phyloP scores from a whole-genome alignment of 352 stramenopile genomes.

The Globisporangium paddicum region DNA sequence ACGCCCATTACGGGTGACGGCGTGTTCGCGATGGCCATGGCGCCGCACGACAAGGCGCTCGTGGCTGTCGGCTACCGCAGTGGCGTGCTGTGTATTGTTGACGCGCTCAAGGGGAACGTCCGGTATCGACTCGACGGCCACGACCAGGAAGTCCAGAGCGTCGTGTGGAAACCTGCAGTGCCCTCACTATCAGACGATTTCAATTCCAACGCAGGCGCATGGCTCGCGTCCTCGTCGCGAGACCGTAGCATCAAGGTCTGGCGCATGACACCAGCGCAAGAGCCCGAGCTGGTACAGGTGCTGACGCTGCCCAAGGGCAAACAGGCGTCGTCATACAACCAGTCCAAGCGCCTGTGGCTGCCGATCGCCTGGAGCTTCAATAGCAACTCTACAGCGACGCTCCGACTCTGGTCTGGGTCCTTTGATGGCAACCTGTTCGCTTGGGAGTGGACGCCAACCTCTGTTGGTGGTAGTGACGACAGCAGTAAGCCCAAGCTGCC shows the following conservation, averaged over 20 bases:
- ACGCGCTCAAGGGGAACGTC: slow-evolving; percentile 26
- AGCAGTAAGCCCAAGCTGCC: slow-evolving; percentile 6
- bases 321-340: slow-evolving; percentile 53
- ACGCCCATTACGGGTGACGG: slow-evolving; percentile 45
- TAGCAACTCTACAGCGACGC: neutral
- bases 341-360: slow-evolving; percentile 68
- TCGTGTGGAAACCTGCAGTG: slow-evolving; percentile 28
- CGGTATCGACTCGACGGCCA: slow-evolving; percentile 50
- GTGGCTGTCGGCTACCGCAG: slow-evolving; percentile 71
- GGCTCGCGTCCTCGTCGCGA: slow-evolving; percentile 60
- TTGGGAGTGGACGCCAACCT: slow-evolving; percentile 41
- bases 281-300: slow-evolving; percentile 23
- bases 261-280: slow-evolving; percentile 11
- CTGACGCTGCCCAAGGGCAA: slow-evolving; percentile 58
- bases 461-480: neutral
- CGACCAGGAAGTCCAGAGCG: slow-evolving; percentile 65
- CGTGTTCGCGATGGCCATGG: slow-evolving; percentile 49
- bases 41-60: slow-evolving; percentile 41
- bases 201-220: slow-evolving; percentile 9
- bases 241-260: slow-evolving; percentile 74
- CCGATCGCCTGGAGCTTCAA: slow-evolving; percentile 51
- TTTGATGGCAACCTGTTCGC: slow-evolving; percentile 60
- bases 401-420: slow-evolving; percentile 62
- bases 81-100: slow-evolving; percentile 55
- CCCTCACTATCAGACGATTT: neutral